Percentiles rank a stretch among this genome's conserved stretches.
Conservation (phyloP, 768 basidiomycete species). For the Tulasnella sp. region DNA sequence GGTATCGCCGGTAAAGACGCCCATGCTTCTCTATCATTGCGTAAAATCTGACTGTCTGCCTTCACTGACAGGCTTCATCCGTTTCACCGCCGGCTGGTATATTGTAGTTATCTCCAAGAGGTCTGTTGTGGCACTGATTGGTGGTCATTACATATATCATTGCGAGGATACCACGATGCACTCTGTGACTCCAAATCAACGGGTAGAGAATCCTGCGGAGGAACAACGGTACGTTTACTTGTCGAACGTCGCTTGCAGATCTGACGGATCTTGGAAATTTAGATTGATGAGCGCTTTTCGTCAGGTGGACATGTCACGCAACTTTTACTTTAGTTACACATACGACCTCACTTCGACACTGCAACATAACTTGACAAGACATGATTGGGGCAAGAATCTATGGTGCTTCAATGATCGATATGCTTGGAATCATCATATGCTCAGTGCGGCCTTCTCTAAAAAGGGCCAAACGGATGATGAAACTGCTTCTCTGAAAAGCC, state of each 20-base stretch:
- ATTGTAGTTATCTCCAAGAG: constrained; percentile 83
- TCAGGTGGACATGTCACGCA: constrained; percentile 96
- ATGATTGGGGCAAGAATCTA: constrained; percentile 21
- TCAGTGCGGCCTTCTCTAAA: constrained; percentile 51
- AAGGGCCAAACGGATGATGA: constrained; percentile 21
- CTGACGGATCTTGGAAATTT: neutral
- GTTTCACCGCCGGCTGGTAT: constrained; percentile 93
- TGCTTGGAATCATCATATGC: constrained; percentile 90
- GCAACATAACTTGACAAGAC: constrained; percentile 73
- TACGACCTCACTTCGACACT: constrained; percentile 96
- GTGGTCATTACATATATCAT: constrained; percentile 93
- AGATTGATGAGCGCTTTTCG: constrained; percentile 81
- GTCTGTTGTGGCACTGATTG: constrained; percentile 82
- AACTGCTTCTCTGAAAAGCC: constrained; percentile 32
- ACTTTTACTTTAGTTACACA: constrained; percentile 97
- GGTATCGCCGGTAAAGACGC: constrained; percentile 55
- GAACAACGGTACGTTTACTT: constrained; percentile 45
- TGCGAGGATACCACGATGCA: constrained; percentile 84
- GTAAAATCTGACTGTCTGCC: neutral
- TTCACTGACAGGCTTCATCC: constrained; percentile 57
- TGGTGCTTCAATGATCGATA: constrained; percentile 78
- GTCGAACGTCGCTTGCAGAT: neutral
- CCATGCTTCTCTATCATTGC: neutral
- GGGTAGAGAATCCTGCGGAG: constrained; percentile 74
- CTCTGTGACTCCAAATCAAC: constrained; percentile 63